Percentiles rank a stretch among this genome's conserved stretches.
phyloP scores from a whole-genome alignment of 108 stramenopile species.

The Fragilariopsis cylindrus region DNA sequence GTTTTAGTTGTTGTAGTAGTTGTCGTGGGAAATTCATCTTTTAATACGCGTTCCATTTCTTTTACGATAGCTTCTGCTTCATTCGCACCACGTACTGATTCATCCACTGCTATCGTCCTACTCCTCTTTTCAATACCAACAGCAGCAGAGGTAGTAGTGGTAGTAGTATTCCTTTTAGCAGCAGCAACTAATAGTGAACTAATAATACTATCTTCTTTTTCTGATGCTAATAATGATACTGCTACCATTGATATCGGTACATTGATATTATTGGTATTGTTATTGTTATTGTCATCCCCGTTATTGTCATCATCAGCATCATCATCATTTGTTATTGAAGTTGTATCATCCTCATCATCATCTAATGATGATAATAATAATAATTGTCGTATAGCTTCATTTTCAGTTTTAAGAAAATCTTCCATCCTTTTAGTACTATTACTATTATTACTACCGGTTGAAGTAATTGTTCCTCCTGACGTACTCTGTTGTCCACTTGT shows the following conservation, averaged over 20 bases:
- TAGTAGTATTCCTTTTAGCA: not conserved
- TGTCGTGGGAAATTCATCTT: not conserved
- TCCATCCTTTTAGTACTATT: conserved; percentile 21
- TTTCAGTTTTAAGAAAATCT: conserved; percentile 50
- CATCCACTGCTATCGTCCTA: conserved; percentile 10
- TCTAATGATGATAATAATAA: not conserved
- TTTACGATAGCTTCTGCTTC: conserved; percentile 50
- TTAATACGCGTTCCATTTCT: conserved; percentile 30
- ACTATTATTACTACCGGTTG: conserved; percentile 12
- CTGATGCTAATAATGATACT: too few species aligned
- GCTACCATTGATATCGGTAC: too few species aligned
- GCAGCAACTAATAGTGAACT: too few species aligned
- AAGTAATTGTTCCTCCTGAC: not conserved
- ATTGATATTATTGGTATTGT: too few species aligned
- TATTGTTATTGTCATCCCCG: too few species aligned
- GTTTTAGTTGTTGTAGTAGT: conserved; percentile 7
- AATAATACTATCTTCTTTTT: too few species aligned
- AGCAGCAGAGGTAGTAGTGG: not conserved
- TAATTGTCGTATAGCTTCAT: conserved; percentile 43
- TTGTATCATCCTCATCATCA: conserved; percentile 22
- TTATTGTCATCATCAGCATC: too few species aligned
- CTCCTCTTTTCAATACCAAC: not conserved
- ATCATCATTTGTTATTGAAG: too few species aligned
- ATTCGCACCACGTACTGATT: conserved; percentile 28
- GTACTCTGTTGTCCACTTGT: not conserved